phyloP scores from a whole-genome alignment of 257 asterid species.

The Salvia splendens region DNA sequence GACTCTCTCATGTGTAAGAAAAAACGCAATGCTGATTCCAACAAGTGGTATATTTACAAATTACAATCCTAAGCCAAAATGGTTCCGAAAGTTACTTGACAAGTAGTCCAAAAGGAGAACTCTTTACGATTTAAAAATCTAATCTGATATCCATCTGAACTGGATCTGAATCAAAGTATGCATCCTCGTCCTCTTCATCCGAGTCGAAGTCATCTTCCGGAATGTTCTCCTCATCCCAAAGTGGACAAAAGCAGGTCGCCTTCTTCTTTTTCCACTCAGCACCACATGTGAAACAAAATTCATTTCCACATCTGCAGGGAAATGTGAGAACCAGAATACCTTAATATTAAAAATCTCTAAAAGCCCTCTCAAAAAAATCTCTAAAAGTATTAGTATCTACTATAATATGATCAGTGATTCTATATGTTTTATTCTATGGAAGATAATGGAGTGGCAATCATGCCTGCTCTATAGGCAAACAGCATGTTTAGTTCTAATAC shows the following conservation, averaged over 20 bases:
- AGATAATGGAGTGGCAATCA: not conserved
- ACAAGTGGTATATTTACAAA: conserved; percentile 4
- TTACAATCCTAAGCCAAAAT: not conserved
- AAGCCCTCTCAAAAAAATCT: no score
- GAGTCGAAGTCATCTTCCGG: conserved; percentile 30
- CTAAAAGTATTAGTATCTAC: no score
- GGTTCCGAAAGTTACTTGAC: not conserved
- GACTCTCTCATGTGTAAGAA: not conserved
- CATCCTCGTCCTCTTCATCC: conserved; percentile 27
- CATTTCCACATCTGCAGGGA: conserved; percentile 70
- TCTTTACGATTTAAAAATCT: not conserved
- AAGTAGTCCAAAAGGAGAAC: not conserved
- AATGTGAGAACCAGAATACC: not conserved
- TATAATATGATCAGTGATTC: no score
- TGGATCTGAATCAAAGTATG: conserved; percentile 26
- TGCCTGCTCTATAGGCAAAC: not conserved
- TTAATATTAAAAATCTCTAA: not conserved
- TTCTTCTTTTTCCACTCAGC: conserved; percentile 72
- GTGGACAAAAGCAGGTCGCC: conserved; percentile 65
- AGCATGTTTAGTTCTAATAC: no score
- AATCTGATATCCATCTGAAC: conserved; percentile 19
- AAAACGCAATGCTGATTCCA: not conserved
- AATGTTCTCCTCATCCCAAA: conserved; percentile 63
- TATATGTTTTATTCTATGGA: not conserved
- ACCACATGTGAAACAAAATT: conserved; percentile 83